Conservation (phyloP, 176 grass and related monocot species). For the Eragrostis nindensis region DNA sequence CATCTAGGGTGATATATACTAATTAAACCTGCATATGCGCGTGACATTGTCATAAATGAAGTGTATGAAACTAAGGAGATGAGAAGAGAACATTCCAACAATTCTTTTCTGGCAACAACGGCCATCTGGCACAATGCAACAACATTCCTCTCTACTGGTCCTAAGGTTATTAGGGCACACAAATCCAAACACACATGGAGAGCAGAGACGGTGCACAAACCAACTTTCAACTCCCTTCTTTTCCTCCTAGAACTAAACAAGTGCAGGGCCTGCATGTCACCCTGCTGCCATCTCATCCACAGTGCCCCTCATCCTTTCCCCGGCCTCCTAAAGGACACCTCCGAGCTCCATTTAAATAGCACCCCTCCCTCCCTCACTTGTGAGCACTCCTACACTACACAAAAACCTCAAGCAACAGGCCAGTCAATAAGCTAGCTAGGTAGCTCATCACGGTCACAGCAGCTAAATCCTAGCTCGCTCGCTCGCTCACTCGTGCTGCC, state of each 20-base stretch:
- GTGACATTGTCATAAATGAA: conserved; percentile 45
- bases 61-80: conserved; percentile 33
- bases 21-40: neutral
- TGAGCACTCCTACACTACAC: conserved; percentile 41
- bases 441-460: neutral
- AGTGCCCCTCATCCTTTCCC: conserved; percentile 25
- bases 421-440: conserved; percentile 5
- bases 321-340: conserved; percentile 39
- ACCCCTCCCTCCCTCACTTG: conserved; percentile 37
- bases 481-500: conserved; percentile 10
- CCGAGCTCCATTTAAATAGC: conserved; percentile 64
- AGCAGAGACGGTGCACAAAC: conserved; percentile 35
- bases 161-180: conserved; percentile 61
- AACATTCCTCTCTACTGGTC: conserved; percentile 52
- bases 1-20: conserved; percentile 1
- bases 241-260: conserved; percentile 59
- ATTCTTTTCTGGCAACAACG: conserved; percentile 23
- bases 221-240: conserved; percentile 28
- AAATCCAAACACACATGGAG: conserved; percentile 51
- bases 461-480: conserved; percentile 6
- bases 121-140: neutral
- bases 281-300: conserved; percentile 54
- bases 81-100: conserved; percentile 49
- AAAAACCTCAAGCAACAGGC: conserved; percentile 37
- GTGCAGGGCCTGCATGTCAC: conserved; percentile 46